Evolutionary conservation across 352 stramenopile genomes (phyloP).

Genomic region (Globisporangium parvum): DNA sequence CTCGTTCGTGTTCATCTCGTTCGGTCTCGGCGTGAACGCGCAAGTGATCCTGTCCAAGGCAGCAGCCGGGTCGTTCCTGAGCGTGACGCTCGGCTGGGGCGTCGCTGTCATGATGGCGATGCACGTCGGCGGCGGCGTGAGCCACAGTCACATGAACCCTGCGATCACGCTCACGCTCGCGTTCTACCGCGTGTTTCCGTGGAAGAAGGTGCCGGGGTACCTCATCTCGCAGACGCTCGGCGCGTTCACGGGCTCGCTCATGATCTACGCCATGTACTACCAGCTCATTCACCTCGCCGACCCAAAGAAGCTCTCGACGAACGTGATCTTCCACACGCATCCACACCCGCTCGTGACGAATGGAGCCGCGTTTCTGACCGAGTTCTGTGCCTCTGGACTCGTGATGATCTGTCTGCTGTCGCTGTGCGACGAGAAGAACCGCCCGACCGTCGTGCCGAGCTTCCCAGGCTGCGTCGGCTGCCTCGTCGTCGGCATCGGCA

Average conservation of each 20-base stretch:
- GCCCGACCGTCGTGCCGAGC: constrained; percentile 16
- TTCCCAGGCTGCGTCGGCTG: constrained; percentile 21
- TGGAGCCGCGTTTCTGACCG: constrained; percentile 22
- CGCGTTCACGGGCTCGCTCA: constrained; percentile 21
- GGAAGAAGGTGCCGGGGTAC: constrained; percentile 19
- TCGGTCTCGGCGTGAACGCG: constrained; percentile 23
- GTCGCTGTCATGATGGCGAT: constrained; percentile 35
- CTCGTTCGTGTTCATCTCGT: constrained; percentile 26
- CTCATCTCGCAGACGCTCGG: constrained; percentile 21
- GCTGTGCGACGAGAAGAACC: constrained; percentile 28
- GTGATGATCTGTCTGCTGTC: constrained; percentile 21
- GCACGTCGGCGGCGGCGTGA: constrained; percentile 27
- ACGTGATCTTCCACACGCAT: constrained; percentile 28
- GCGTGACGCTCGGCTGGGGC: constrained; percentile 32
- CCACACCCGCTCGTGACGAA: constrained; percentile 19
- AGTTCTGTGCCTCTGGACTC: constrained; percentile 19
- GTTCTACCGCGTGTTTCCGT: constrained; percentile 19
- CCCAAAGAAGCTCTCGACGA: constrained; percentile 12
- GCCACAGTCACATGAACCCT: constrained; percentile 34
- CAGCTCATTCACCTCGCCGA: constrained; percentile 19
- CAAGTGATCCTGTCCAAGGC: constrained; percentile 21
- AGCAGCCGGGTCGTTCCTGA: constrained; percentile 13
- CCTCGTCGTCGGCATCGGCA: constrained; percentile 20
- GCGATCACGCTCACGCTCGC: constrained; percentile 28
- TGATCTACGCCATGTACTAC: constrained; percentile 29